These are phyloP conservation scores for Neocallimastix lanati DNA, from an alignment of 192 early-diverging fungal genomes.

Conservation along the genomic window DNA sequence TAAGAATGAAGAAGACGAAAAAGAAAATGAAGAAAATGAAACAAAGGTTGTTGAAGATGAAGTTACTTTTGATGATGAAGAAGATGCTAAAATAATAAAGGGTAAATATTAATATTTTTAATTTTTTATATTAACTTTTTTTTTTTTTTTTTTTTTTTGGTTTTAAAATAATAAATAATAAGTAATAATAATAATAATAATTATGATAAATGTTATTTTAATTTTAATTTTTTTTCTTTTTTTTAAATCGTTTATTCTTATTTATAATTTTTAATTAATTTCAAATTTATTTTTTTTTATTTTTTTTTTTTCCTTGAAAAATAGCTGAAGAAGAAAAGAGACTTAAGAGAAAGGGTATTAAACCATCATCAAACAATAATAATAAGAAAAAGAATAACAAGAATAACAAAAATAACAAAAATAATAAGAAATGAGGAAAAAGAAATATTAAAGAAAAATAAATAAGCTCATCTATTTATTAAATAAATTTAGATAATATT, in stretches of 20 bases:
- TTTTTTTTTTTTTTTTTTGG: too few species aligned
- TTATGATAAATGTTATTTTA: background rate
- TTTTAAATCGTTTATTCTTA: too few species aligned
- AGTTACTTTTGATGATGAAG: slow-evolving; percentile 36
- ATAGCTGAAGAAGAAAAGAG: slow-evolving; percentile 12
- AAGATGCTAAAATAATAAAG: slow-evolving; percentile 35
- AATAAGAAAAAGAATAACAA: background rate
- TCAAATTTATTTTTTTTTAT: too few species aligned
- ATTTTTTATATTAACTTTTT: background rate
- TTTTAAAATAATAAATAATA: background rate
- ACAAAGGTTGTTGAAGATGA: slow-evolving; percentile 12
- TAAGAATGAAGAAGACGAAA: slow-evolving; percentile 10
- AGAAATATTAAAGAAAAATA: too few species aligned
- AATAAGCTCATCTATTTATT: too few species aligned
- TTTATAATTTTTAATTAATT: too few species aligned
- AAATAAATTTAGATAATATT: too few species aligned
- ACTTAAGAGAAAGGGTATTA: slow-evolving; percentile 24
- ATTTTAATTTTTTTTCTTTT: too few species aligned
- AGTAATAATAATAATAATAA: slow-evolving; percentile 4
- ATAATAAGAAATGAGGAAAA: too few species aligned
- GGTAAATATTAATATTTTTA: slow-evolving; percentile 7
- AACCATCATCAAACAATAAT: background rate
- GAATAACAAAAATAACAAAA: too few species aligned
- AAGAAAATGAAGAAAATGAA: slow-evolving; percentile 14
- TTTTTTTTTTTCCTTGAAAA: too few species aligned